Percentiles rank a stretch among this genome's conserved stretches.
Evolutionary conservation across 768 basidiomycete species (phyloP).

Genomic region (Cubamyces lactineus): DNA sequence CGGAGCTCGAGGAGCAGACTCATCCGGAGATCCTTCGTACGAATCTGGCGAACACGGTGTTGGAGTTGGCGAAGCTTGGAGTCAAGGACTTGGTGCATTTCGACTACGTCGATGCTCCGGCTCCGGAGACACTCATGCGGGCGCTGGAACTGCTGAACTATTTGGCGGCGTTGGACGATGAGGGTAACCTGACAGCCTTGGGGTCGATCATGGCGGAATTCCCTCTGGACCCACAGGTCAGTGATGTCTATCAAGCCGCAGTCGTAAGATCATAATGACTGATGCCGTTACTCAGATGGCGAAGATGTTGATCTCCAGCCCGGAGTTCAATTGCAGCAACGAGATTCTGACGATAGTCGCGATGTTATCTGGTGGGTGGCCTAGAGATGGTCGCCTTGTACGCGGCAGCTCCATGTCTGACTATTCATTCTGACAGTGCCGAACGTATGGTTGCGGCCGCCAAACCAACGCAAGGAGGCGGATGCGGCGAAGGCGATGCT

Average conservation of each 20-base stretch:
- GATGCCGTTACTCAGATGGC: conserved; percentile 57
- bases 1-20: conserved; percentile 95
- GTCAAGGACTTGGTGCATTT: conserved; percentile 56
- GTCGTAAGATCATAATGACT: background rate
- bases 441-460: conserved; percentile 92
- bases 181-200: conserved; percentile 85
- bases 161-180: conserved; percentile 90
- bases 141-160: conserved; percentile 94
- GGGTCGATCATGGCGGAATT: conserved; percentile 97
- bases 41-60: conserved; percentile 90
- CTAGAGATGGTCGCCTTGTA: too few relatives aligned
- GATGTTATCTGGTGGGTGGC: conserved; percentile 88
- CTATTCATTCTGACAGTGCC: conserved; percentile 56
- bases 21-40: conserved; percentile 94
- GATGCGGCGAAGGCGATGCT: conserved; percentile 89
- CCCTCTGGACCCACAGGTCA: conserved; percentile 95
- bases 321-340: conserved; percentile 95
- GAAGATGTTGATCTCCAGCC: conserved; percentile 92
- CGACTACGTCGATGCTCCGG: conserved; percentile 36
- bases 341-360: conserved; percentile 95
- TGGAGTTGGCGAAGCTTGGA: conserved; percentile 94
- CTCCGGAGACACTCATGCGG: conserved; percentile 85
- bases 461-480: conserved; percentile 85
- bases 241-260: conserved; percentile 15
- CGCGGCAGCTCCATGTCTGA: background rate